Evolutionary conservation across 169 alveolate species (phyloP).

Genomic region (Eimeria mitis): DNA sequence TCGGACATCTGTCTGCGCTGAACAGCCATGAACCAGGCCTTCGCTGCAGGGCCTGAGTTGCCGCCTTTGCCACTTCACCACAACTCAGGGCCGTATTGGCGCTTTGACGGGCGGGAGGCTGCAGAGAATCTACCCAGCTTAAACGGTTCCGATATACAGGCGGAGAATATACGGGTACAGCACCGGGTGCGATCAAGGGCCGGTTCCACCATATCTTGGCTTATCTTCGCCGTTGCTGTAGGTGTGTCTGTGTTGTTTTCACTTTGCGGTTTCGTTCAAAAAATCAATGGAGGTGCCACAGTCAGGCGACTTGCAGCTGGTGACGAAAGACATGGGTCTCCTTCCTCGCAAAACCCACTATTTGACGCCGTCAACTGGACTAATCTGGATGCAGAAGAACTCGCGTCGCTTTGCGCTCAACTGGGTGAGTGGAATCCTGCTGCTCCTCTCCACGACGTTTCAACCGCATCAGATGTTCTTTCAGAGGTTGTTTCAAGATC

Average conservation of each 20-base stretch:
- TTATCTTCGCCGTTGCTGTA: neutral
- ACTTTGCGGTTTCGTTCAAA: neutral
- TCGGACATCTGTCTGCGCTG: neutral
- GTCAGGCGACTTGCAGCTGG: conserved; percentile 12
- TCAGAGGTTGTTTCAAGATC: neutral
- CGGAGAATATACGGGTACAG: neutral
- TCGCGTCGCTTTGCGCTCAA: conserved; percentile 15
- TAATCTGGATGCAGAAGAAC: neutral
- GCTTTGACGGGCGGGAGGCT: neutral
- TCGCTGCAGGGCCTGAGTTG: neutral
- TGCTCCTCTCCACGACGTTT: neutral
- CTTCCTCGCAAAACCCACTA: neutral
- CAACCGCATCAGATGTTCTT: neutral
- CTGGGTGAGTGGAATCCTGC: neutral
- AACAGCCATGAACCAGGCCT: neutral
- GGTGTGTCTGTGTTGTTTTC: conserved; percentile 11
- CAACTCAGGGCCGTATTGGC: neutral
- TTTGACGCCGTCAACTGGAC: neutral
- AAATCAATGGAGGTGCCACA: neutral
- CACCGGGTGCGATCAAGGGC: neutral
- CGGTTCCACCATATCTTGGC: neutral
- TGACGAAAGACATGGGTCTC: neutral
- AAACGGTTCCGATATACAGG: neutral
- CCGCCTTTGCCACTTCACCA: neutral
- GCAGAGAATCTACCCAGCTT: neutral